Conservation (phyloP, 2,329 filamentous ascomycete genomes). For the Stenocarpella maydis region DNA sequence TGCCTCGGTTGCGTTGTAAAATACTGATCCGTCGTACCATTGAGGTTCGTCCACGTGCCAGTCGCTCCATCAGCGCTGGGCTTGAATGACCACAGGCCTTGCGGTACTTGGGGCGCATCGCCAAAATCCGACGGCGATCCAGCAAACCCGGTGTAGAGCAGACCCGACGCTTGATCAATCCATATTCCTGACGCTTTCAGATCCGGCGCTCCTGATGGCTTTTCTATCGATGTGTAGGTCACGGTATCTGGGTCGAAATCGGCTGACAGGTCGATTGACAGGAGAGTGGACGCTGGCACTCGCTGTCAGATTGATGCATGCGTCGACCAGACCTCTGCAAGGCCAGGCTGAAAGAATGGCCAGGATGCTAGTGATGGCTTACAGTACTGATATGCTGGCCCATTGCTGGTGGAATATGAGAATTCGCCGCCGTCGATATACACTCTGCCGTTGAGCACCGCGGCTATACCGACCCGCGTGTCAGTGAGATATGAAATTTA, state of each 20-base stretch:
- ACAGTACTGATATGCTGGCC: not conserved
- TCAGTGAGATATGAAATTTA: not conserved
- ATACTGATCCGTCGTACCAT: slow-evolving; percentile 2
- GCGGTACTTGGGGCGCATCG: not conserved
- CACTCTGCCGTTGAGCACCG: slow-evolving; percentile 1
- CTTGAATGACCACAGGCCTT: slow-evolving; percentile 30
- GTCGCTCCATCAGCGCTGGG: slow-evolving; percentile 17
- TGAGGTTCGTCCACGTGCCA: slow-evolving; percentile 31
- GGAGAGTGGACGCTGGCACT: not conserved
- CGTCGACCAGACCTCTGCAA: not conserved
- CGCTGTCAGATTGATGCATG: not conserved
- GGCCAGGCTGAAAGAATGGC: not conserved
- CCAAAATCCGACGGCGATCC: slow-evolving; percentile 1
- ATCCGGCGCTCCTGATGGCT: slow-evolving; percentile 23
- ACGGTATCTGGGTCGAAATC: slow-evolving; percentile 23
- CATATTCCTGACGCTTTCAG: slow-evolving; percentile 14
- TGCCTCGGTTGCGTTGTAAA: slow-evolving; percentile 6
- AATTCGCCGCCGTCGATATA: slow-evolving; percentile 10
- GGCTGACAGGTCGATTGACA: slow-evolving; percentile 10
- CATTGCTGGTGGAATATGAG: not conserved
- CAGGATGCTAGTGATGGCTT: not conserved
- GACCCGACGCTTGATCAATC: not conserved
- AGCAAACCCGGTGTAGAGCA: slow-evolving; percentile 30
- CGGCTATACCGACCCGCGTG: not conserved
- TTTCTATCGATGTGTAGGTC: not conserved